phyloP scores from a whole-genome alignment of 1,284 basidiomycete genomes.

The Puccinia polysora region DNA sequence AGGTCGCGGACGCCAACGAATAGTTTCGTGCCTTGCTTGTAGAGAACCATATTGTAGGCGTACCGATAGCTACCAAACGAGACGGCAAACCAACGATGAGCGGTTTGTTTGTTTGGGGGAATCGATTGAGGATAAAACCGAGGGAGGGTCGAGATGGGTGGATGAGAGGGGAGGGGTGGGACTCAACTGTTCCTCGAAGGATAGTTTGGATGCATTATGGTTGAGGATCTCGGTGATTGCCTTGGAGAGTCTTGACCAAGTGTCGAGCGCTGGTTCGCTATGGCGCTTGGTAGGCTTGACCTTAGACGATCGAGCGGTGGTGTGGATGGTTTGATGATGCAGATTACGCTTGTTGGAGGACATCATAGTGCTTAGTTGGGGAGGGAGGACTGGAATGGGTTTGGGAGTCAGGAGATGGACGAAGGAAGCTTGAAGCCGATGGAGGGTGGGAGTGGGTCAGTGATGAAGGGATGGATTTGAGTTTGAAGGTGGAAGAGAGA shows the following conservation, averaged over 20 bases:
- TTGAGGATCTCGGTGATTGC: slow-evolving; percentile 95
- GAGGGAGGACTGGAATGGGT: too few species aligned
- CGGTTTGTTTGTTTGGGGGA: too few species aligned
- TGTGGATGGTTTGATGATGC: slow-evolving; percentile 17
- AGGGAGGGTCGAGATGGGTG: too few species aligned
- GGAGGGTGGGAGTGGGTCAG: too few species aligned
- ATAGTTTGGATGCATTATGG: slow-evolving; percentile 84
- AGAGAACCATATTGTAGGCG: slow-evolving; percentile 87
- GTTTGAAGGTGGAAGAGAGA: too few species aligned
- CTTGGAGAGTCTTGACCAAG: slow-evolving; percentile 66
- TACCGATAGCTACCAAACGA: slow-evolving; percentile 65
- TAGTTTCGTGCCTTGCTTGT: slow-evolving; percentile 77
- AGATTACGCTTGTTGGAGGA: slow-evolving; percentile 29
- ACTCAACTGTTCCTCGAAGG: slow-evolving; percentile 87
- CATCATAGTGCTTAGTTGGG: too few species aligned
- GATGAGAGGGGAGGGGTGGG: too few species aligned
- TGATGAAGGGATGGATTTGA: too few species aligned
- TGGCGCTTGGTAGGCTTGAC: slow-evolving; percentile 37
- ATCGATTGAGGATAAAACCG: too few species aligned
- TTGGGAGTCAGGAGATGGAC: too few species aligned
- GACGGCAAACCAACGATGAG: too few species aligned
- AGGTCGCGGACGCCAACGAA: slow-evolving; percentile 81
- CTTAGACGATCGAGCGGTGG: slow-evolving; percentile 15
- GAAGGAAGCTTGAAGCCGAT: too few species aligned
- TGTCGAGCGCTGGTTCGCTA: slow-evolving; percentile 43